These are phyloP conservation scores for Helotiales sp. DNA, from an alignment of 2,329 filamentous ascomycete genomes.

Conservation along the genomic window DNA sequence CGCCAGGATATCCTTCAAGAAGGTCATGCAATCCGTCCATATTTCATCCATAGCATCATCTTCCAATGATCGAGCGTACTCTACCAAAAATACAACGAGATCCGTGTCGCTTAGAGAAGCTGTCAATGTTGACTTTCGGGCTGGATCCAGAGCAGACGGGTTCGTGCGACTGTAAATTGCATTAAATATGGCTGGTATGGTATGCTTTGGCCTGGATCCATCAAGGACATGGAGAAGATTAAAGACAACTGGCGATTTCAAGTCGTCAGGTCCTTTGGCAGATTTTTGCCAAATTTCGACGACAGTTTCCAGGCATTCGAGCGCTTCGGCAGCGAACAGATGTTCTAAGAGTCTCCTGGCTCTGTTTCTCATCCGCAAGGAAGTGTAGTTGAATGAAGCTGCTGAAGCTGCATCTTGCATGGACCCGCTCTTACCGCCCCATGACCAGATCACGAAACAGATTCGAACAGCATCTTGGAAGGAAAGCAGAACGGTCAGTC, in stretches of 20 bases:
- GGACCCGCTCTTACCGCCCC: slow-evolving; percentile 71
- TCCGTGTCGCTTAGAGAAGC: slow-evolving; percentile 83
- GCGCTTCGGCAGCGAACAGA: slow-evolving; percentile 86
- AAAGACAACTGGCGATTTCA: slow-evolving; percentile 71
- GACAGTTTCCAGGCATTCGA: slow-evolving; percentile 92
- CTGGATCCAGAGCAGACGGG: slow-evolving; percentile 75
- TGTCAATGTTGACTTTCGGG: slow-evolving; percentile 85
- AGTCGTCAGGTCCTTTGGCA: slow-evolving; percentile 51
- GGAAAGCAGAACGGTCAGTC: slow-evolving; percentile 90
- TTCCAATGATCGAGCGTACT: slow-evolving; percentile 87
- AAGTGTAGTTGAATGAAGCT: slow-evolving; percentile 90
- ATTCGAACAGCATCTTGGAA: slow-evolving; percentile 95
- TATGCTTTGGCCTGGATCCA: slow-evolving; percentile 86
- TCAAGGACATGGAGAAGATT: slow-evolving; percentile 89
- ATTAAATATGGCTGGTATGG: slow-evolving; percentile 93
- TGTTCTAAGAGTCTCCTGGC: slow-evolving; percentile 89
- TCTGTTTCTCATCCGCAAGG: slow-evolving; percentile 86
- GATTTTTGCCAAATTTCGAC: slow-evolving; percentile 79
- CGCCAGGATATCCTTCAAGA: slow-evolving; percentile 84
- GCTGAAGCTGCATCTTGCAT: slow-evolving; percentile 69
- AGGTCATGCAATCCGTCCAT: slow-evolving; percentile 92
- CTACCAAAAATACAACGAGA: slow-evolving; percentile 84
- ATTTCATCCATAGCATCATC: slow-evolving; percentile 99
- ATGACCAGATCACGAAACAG: slow-evolving; percentile 94
- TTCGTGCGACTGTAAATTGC: slow-evolving; percentile 95